Conservation (phyloP, 768 basidiomycete species). For the Vararia minispora region DNA sequence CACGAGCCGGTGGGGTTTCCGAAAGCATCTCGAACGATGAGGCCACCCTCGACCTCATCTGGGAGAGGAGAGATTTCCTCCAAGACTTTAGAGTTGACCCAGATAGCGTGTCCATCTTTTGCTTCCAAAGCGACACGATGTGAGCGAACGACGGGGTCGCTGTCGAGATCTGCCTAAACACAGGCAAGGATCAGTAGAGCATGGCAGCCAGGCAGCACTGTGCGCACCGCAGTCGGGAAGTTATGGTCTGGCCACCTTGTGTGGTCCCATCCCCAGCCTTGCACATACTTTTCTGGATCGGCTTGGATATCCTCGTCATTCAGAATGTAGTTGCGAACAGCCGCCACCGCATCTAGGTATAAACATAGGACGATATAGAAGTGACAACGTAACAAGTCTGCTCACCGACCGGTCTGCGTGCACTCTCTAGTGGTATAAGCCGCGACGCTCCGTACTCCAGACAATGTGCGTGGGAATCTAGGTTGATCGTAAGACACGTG, state of each 20-base stretch:
- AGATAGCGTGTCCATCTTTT: constrained; percentile 83
- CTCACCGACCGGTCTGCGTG: constrained; percentile 45
- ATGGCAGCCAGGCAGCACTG: neutral
- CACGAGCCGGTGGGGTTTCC: constrained; percentile 63
- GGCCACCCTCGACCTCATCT: constrained; percentile 62
- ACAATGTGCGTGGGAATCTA: constrained; percentile 73
- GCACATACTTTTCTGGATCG: constrained; percentile 51
- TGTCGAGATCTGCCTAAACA: constrained; percentile 56
- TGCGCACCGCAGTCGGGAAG: constrained; percentile 61
- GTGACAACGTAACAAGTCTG: neutral
- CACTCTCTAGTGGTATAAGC: constrained; percentile 53
- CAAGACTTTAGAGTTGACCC: constrained; percentile 65
- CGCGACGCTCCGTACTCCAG: constrained; percentile 66
- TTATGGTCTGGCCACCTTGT: constrained; percentile 50
- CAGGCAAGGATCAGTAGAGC: neutral
- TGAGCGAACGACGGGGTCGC: constrained; percentile 53
- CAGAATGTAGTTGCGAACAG: constrained; percentile 51
- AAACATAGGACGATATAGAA: neutral
- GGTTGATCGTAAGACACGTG: no score
- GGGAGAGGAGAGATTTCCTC: constrained; percentile 52
- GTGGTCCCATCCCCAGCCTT: constrained; percentile 90
- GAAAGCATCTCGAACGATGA: constrained; percentile 55
- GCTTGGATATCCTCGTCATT: constrained; percentile 42
- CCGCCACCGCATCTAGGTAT: constrained; percentile 45
- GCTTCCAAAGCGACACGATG: constrained; percentile 70